Percentiles rank a stretch among this genome's conserved stretches.
Evolutionary conservation across 257 asterid species (phyloP).

Genomic region (Linaria vulgaris): DNA sequence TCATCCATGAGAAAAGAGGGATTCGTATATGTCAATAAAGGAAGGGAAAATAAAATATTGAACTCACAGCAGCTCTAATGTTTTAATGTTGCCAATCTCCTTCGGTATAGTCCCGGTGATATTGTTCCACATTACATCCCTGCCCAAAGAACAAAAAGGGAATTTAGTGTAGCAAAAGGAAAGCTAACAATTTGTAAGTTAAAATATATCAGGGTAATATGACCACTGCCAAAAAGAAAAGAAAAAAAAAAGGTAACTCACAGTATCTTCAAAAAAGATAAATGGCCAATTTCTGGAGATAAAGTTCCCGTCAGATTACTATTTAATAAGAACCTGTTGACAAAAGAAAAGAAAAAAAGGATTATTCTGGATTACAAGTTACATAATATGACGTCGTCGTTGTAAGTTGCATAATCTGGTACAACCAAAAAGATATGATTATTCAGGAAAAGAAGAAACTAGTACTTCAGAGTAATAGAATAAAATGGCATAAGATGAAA

Average conservation of each 20-base stretch:
- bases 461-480: neutral
- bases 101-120: slow-evolving; percentile 78
- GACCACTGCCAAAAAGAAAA: slow-evolving; percentile 9
- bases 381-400: neutral
- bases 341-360: slow-evolving; percentile 2
- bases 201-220: slow-evolving; percentile 7
- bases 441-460: neutral
- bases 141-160: slow-evolving; percentile 30
- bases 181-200: slow-evolving; percentile 4
- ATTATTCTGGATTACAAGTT: neutral
- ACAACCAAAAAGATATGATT: too few relatives aligned
- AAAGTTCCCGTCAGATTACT: slow-evolving; percentile 66
- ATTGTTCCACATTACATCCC: slow-evolving; percentile 92
- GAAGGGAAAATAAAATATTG: slow-evolving; percentile 20
- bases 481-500: neutral
- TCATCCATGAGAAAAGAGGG: neutral
- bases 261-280: slow-evolving; percentile 63
- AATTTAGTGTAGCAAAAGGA: neutral
- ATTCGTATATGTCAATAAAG: neutral
- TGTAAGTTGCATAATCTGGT: neutral
- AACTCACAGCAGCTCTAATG: slow-evolving; percentile 69
- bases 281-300: slow-evolving; percentile 76
- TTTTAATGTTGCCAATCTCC: slow-evolving; percentile 72
- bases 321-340: slow-evolving; percentile 49
- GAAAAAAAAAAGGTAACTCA: slow-evolving; percentile 41